Evolutionary conservation across 2,329 filamentous ascomycete species (phyloP), one percentile per base, ranked within the genome.

Genomic region (Xylaria sp.): DNA sequence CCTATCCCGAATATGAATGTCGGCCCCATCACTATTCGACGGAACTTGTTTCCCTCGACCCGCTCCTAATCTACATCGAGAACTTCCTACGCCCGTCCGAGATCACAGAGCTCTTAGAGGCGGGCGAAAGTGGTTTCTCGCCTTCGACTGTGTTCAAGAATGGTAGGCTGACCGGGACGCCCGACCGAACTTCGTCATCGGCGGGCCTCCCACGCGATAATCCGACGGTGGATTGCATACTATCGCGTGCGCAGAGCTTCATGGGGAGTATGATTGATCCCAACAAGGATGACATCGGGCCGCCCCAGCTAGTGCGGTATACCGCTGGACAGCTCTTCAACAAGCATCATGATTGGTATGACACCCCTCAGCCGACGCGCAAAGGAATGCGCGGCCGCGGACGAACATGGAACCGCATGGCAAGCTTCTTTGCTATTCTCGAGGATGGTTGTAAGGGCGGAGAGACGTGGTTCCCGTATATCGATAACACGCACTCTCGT

Each of bases 41-140:
- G 0, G 78, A 82, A 62, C 78, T 83, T 50, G 75, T 83, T 47
- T 83, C 81, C 14, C 75, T 82, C 21, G 79, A 82, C 50, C 82
- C 82, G 1, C 74, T 83, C 0, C 75, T 83, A 8, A 80, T 83
- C 67, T 83, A 83, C 71, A 81, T 83, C 75, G 80, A 80, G 72
- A 69, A 77, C 62, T 81, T 83, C 74, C 73, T 83, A 47, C 69
- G 76, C 1, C 71, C 78, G 0, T 19, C 64, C 27, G 82, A 83
- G 69, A 79, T 79, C 45, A 61, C 74, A 0, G 75, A 78, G 2
- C 75, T 83, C 6, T 78, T 83, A 19, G 68, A 71, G 17, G 77
- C 78, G 1, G 80, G 78, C 58, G 78, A 81, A 45, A 72, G 58
- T 3, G 71, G 63, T 9, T 82, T 83, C 71, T 72, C 76, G 2